phyloP scores from a whole-genome alignment of 495 filamentous ascomycete species.

The Amorphotheca resinae region DNA sequence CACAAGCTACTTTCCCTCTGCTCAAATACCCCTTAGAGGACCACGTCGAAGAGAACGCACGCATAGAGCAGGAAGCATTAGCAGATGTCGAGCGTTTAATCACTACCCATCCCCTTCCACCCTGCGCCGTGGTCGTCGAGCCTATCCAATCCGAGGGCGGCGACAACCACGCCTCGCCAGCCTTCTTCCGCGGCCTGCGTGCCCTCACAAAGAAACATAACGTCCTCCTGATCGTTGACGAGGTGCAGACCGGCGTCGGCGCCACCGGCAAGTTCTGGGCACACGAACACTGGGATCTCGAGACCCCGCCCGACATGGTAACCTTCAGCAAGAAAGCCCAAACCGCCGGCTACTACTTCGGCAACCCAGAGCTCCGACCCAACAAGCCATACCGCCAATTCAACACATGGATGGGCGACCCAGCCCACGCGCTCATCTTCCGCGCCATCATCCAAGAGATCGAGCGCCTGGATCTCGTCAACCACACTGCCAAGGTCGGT shows the following conservation, averaged over 20 bases:
- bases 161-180: conserved; percentile 93
- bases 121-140: conserved; percentile 81
- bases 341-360: conserved; percentile 94
- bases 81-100: conserved; percentile 82
- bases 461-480: conserved; percentile 64
- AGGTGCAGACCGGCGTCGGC: conserved; percentile 95
- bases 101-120: conserved; percentile 71
- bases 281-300: conserved; percentile 91
- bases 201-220: conserved; percentile 74
- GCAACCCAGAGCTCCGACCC: conserved; percentile 74
- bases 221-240: conserved; percentile 91
- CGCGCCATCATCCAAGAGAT: conserved; percentile 85
- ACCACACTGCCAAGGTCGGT: conserved; percentile 69
- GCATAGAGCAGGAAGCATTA: conserved; percentile 75
- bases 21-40: conserved; percentile 88
- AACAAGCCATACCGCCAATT: conserved; percentile 99
- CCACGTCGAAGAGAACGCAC: conserved; percentile 67
- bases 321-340: conserved; percentile 99
- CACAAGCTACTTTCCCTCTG: conserved; percentile 80
- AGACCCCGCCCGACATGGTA: conserved; percentile 87
- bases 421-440: conserved; percentile 80
- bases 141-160: conserved; percentile 97
- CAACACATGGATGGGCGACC: conserved; percentile 99
- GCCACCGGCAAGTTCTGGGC: conserved; percentile 98
- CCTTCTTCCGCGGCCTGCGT: conserved; percentile 84